phyloP scores from a whole-genome alignment of 1,284 basidiomycete species.

The Phaffia rhodozyma region DNA sequence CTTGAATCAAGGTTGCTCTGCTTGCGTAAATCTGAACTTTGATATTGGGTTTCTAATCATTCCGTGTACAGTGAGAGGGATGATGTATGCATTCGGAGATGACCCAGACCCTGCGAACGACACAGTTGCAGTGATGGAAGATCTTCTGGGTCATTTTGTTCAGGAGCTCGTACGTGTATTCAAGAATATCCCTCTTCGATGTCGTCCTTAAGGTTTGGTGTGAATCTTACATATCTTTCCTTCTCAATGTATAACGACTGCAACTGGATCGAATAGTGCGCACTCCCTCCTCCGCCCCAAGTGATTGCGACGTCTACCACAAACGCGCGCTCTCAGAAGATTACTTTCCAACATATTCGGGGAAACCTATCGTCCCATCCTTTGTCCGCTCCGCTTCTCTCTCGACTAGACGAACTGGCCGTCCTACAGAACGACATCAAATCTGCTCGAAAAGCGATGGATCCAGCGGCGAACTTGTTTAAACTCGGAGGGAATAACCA shows the following conservation, averaged over 20 bases:
- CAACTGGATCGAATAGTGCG: background rate
- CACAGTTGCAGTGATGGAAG: constrained; percentile 82
- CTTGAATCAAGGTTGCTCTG: background rate
- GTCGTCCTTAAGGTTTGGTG: background rate
- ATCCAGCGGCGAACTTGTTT: too few relatives aligned
- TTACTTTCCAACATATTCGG: constrained; percentile 64
- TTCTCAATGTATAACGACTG: background rate
- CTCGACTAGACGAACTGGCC: constrained; percentile 72
- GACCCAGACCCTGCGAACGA: constrained; percentile 75
- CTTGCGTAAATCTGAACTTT: background rate
- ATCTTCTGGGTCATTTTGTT: constrained; percentile 83
- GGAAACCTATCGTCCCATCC: constrained; percentile 59
- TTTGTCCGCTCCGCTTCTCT: constrained; percentile 65
- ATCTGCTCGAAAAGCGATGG: constrained; percentile 2
- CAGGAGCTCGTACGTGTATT: constrained; percentile 58
- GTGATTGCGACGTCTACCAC: constrained; percentile 45
- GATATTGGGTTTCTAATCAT: background rate
- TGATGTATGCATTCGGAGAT: constrained; percentile 95
- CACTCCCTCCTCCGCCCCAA: constrained; percentile 1
- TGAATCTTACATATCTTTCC: constrained; percentile 14
- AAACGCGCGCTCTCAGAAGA: constrained; percentile 40
- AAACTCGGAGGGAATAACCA: too few relatives aligned
- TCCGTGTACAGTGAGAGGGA: constrained; percentile 50
- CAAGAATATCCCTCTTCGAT: background rate
- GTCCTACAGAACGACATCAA: constrained; percentile 89